Percentiles rank a stretch among this genome's conserved stretches.
Evolutionary conservation across 1,139 yeast species (phyloP).

Genomic region (Debaryomyces fabryi): DNA sequence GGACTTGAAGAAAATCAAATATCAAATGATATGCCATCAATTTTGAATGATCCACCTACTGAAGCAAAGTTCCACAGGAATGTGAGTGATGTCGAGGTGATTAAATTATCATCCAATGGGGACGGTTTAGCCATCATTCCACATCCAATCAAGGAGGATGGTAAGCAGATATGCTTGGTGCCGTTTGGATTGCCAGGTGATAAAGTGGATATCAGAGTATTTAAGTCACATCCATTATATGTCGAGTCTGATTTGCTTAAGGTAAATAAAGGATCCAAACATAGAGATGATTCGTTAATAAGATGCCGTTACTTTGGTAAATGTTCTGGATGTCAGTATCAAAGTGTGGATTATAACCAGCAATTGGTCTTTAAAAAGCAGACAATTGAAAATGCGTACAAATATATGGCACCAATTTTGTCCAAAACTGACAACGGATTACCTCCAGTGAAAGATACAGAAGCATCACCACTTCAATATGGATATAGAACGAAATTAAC

Average conservation of each 20-base stretch:
- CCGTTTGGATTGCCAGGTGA: conserved; percentile 94
- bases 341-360: conserved; percentile 68
- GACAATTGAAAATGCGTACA: conserved; percentile 82
- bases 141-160: conserved; percentile 53
- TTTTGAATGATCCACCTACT: conserved; percentile 61
- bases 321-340: conserved; percentile 90
- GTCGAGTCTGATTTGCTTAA: conserved; percentile 74
- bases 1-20: conserved; percentile 50
- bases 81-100: conserved; percentile 59
- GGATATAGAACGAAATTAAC: conserved; percentile 89
- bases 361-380: conserved; percentile 73
- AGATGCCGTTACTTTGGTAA: conserved; percentile 49
- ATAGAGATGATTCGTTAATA: conserved; percentile 55
- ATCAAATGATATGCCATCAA: conserved; percentile 61
- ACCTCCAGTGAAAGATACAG: conserved; percentile 68
- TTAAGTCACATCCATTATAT: conserved; percentile 75
- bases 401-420: conserved; percentile 63
- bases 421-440: conserved; percentile 36
- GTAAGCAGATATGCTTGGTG: conserved; percentile 55
- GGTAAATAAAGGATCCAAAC: conserved; percentile 47
- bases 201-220: conserved; percentile 64
- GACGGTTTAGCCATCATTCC: conserved; percentile 69
- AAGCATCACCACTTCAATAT: conserved; percentile 77
- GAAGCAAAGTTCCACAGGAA: conserved; percentile 60
- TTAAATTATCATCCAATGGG: conserved; percentile 72